phyloP scores from a whole-genome alignment of 2,329 filamentous ascomycete genomes.

The Colletotrichum lupini region DNA sequence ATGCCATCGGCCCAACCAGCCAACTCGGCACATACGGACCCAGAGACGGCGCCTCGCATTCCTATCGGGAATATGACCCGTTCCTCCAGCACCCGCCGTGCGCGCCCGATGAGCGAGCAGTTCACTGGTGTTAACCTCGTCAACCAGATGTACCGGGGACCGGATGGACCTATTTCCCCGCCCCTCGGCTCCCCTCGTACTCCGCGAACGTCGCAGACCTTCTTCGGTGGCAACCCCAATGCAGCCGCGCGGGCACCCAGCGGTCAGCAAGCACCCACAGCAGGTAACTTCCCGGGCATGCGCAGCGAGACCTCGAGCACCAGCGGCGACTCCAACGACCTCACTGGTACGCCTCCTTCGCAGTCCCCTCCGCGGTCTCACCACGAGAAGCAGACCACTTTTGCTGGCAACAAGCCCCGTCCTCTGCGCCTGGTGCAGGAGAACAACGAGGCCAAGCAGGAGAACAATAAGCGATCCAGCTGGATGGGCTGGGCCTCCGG shows the following conservation, averaged over 20 bases:
- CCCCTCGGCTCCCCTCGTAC: slow-evolving; percentile 67
- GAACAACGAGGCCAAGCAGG: slow-evolving; percentile 63
- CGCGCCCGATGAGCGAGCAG: slow-evolving; percentile 73
- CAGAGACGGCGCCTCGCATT: slow-evolving; percentile 80
- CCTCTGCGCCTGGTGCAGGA: slow-evolving; percentile 91
- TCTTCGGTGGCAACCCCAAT: slow-evolving; percentile 70
- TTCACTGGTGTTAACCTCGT: slow-evolving; percentile 75
- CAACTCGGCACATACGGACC: slow-evolving; percentile 67
- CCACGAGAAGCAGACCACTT: slow-evolving; percentile 67
- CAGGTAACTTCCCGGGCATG: slow-evolving; percentile 79
- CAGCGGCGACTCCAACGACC: slow-evolving; percentile 73
- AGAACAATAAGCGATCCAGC: slow-evolving; percentile 68
- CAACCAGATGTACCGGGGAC: slow-evolving; percentile 89
- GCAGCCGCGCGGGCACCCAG: slow-evolving; percentile 63
- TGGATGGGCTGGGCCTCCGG: slow-evolving; percentile 71
- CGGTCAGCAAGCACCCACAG: slow-evolving; percentile 55
- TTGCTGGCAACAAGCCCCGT: slow-evolving; percentile 79
- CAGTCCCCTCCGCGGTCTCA: slow-evolving; percentile 65
- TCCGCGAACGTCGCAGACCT: slow-evolving; percentile 72
- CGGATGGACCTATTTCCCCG: slow-evolving; percentile 71
- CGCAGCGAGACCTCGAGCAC: slow-evolving; percentile 73
- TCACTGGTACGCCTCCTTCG: slow-evolving; percentile 54
- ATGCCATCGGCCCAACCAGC: slow-evolving; percentile 53
- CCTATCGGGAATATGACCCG: slow-evolving; percentile 71
- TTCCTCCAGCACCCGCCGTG: slow-evolving; percentile 63